These are phyloP conservation scores for Bidens hawaiensis DNA, from an alignment of 140 eudicot species.

Conservation along the genomic window DNA sequence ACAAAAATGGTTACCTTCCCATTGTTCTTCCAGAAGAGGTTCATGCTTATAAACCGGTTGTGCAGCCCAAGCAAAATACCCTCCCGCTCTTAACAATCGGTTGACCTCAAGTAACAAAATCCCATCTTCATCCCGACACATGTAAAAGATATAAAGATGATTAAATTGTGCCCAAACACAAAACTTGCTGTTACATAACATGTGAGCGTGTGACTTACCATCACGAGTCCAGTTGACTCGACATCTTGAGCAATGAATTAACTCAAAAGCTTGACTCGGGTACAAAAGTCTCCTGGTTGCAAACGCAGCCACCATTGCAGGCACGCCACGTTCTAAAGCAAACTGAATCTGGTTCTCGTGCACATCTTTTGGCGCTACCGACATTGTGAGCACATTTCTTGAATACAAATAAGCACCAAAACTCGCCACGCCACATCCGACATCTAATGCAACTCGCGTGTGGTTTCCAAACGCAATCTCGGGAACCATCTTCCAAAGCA, in stretches of 20 bases:
- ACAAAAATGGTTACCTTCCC: conserved; percentile 64
- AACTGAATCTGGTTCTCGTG: conserved; percentile 96
- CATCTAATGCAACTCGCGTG: conserved; percentile 83
- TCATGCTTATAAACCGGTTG: conserved; percentile 99
- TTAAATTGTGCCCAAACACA: not conserved
- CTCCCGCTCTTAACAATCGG: conserved; percentile 87
- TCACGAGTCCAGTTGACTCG: conserved; percentile 99
- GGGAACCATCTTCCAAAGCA: conserved; percentile 68
- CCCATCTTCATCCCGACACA: conserved; percentile 57
- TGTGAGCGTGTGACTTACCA: conserved; percentile 61
- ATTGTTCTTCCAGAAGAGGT: conserved; percentile 85
- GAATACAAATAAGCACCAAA: conserved; percentile 88
- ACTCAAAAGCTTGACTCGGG: conserved; percentile 93
- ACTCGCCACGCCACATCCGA: conserved; percentile 99
- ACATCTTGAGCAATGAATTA: conserved; percentile 96
- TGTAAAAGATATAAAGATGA: not conserved
- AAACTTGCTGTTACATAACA: not conserved
- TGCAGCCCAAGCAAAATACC: conserved; percentile 98
- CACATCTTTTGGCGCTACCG: conserved; percentile 97
- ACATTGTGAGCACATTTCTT: conserved; percentile 75
- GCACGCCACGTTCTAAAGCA: conserved; percentile 98
- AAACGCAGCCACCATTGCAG: conserved; percentile 97
- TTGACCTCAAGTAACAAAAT: conserved; percentile 96
- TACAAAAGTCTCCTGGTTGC: conserved; percentile 73
- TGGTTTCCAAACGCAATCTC: conserved; percentile 83